Evolutionary conservation across 2,329 filamentous ascomycete genomes (phyloP).

Genomic region (Sporothrix brasiliensis): DNA sequence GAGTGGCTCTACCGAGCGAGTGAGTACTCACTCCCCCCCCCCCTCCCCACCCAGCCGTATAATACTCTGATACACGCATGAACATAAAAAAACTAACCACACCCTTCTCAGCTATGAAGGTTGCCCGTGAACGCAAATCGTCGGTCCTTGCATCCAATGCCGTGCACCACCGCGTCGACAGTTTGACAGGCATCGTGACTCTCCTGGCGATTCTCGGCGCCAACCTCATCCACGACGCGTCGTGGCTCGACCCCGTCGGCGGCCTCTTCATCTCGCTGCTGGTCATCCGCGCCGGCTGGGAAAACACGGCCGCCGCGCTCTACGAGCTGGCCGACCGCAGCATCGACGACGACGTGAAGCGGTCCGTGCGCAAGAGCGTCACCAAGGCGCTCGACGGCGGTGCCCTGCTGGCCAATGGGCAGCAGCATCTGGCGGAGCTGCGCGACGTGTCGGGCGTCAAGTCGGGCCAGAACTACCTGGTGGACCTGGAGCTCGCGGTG

Average conservation of each 20-base stretch:
- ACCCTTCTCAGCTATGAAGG: constrained; percentile 74
- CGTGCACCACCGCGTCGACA: constrained; percentile 94
- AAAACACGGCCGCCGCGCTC: constrained; percentile 80
- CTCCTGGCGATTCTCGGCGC: constrained; percentile 86
- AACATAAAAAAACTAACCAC: constrained; percentile 37
- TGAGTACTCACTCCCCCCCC: constrained; percentile 54
- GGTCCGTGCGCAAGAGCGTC: constrained; percentile 68
- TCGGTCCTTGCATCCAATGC: constrained; percentile 95
- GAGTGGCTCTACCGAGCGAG: constrained; percentile 97
- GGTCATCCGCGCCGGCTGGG: constrained; percentile 86
- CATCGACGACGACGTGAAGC: constrained; percentile 81
- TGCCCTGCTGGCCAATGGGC: constrained; percentile 50
- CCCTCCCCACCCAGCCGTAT: background rate
- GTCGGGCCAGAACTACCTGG: constrained; percentile 92
- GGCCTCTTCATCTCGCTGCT: constrained; percentile 89
- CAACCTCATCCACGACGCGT: constrained; percentile 80
- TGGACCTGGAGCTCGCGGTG: constrained; percentile 85
- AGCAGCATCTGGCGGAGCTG: constrained; percentile 66
- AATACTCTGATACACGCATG: constrained; percentile 9
- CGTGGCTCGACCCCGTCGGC: constrained; percentile 93
- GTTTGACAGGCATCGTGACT: constrained; percentile 90
- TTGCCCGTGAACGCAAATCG: constrained; percentile 90
- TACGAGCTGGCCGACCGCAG: constrained; percentile 89
- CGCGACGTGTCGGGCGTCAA: constrained; percentile 86
- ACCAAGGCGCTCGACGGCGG: constrained; percentile 55